Evolutionary conservation across 2,329 filamentous ascomycete species (phyloP), one percentile per base, ranked within the genome.

Genomic region (Biscogniauxia mediterranea): DNA sequence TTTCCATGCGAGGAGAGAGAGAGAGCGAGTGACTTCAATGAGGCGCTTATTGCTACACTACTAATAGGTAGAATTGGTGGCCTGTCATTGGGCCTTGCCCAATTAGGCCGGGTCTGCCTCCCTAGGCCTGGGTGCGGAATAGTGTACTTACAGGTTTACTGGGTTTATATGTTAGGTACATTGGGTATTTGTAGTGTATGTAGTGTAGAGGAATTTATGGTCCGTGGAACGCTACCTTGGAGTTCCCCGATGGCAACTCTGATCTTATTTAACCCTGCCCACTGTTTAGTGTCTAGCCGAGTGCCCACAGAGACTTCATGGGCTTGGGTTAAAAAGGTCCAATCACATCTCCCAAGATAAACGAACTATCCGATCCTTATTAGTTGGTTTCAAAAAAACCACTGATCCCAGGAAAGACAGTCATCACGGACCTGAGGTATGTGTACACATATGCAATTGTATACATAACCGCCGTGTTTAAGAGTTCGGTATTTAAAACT

Each of bases 331-430:
- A 59, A 42, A 58, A 42, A 62, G 61, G 66, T 55, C 66, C 66
- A 69, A 69, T 69, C 66, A 69, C 52, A 52, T 7, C 52, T 32
- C 61, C 57, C 63, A 63, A 65, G 57, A 60, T 62, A 61, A 61
- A 61, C 58, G 61, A 58, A 60, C 57, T 60, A 54, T 58, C 20
- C 46, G 58, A 56, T 61, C 59, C 58, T 61, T 46, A 46, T 46
- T 63, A 60, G 60, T 64, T 63, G 61, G 66, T 62, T 63, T 70
- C 64, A 59, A 55, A 61, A 61, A 32, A 62, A 61, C 57, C 59
- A 59, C 59, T 61, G 57, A 66, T 66, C 65, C 63, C 62, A 67
- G 64, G 62, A 63, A 63, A 58, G 58, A 26, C 52, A 54, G 25
- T 54, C 23, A 23, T 19, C 23, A 25, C 23, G 52, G 17, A 17